Percentiles rank a stretch among this genome's conserved stretches.
phyloP scores from a whole-genome alignment of 805 yeast genomes.

The Saccharomycopsis microspora region DNA sequence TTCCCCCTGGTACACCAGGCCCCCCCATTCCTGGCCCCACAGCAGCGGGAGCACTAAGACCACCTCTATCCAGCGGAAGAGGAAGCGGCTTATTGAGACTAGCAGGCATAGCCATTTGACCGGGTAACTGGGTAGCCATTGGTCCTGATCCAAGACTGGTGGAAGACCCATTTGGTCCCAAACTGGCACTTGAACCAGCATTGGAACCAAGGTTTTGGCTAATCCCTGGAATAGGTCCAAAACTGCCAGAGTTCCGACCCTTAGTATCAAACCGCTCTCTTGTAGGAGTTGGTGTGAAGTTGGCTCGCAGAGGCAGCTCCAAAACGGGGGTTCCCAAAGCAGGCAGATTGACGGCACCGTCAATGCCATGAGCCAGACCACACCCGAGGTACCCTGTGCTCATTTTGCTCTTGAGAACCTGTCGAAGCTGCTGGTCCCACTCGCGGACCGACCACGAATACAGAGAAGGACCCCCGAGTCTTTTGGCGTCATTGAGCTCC shows the following conservation, averaged over 20 bases:
- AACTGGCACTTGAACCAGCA: no score
- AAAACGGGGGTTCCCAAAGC: slow-evolving; percentile 22
- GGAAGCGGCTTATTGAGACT: not conserved
- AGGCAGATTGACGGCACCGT: slow-evolving; percentile 47
- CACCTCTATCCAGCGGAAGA: not conserved
- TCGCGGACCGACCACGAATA: slow-evolving; percentile 41
- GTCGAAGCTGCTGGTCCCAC: slow-evolving; percentile 50
- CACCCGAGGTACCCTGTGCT: slow-evolving; percentile 62
- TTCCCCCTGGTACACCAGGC: no score
- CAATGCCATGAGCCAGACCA: slow-evolving; percentile 55
- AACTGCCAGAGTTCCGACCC: not conserved
- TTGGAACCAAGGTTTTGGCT: no score
- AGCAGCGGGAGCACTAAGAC: no score
- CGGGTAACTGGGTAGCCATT: not conserved
- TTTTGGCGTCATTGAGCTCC: slow-evolving; percentile 46
- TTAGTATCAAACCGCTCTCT: slow-evolving; percentile 9
- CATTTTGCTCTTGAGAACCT: slow-evolving; percentile 41
- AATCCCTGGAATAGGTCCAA: no score
- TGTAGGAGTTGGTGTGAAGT: slow-evolving; percentile 25
- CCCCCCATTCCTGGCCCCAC: no score
- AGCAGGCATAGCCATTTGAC: not conserved
- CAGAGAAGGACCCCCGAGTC: slow-evolving; percentile 25
- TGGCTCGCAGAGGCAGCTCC: slow-evolving; percentile 27
- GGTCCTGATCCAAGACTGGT: slow-evolving; percentile 16
- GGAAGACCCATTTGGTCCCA: not conserved